Evolutionary conservation across 1,284 basidiomycete genomes (phyloP).

Genomic region (Ceratobasidium sp.): DNA sequence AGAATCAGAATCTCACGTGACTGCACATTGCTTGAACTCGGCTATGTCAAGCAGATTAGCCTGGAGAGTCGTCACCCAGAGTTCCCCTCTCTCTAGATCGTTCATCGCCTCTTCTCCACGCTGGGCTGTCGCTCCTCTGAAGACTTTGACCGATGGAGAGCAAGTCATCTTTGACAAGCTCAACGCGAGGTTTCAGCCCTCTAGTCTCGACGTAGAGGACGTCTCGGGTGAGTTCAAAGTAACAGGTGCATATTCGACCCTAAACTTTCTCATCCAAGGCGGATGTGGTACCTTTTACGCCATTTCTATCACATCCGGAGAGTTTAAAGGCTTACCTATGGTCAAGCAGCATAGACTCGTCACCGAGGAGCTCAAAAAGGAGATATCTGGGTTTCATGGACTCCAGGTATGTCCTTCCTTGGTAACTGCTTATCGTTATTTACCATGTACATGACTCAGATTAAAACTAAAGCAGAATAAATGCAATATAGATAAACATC

Average conservation of each 20-base stretch:
- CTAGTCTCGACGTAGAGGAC: constrained; percentile 85
- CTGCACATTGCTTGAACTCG: background rate
- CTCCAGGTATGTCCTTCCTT: constrained; percentile 77
- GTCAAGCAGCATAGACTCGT: constrained; percentile 97
- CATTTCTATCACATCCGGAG: constrained; percentile 85
- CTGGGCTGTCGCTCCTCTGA: background rate
- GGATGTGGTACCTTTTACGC: constrained; percentile 98
- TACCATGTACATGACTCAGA: constrained; percentile 27
- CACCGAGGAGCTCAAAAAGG: constrained; percentile 87
- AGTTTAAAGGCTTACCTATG: constrained; percentile 87
- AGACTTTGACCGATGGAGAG: constrained; percentile 69
- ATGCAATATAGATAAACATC: constrained; percentile 35
- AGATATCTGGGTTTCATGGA: constrained; percentile 94
- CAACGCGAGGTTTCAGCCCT: constrained; percentile 77
- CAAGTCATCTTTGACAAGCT: constrained; percentile 79
- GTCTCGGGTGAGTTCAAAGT: constrained; percentile 65
- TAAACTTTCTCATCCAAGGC: constrained; percentile 64
- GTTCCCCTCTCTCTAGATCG: background rate
- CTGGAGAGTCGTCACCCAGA: background rate
- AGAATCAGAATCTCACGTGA: background rate
- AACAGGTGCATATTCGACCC: background rate
- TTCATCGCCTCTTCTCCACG: constrained; percentile 19
- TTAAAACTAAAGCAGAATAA: constrained; percentile 35
- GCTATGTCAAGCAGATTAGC: constrained; percentile 2
- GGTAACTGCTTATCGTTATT: constrained; percentile 50